Conservation (phyloP, 306 rosid species). For the Carpinus fangiana region DNA sequence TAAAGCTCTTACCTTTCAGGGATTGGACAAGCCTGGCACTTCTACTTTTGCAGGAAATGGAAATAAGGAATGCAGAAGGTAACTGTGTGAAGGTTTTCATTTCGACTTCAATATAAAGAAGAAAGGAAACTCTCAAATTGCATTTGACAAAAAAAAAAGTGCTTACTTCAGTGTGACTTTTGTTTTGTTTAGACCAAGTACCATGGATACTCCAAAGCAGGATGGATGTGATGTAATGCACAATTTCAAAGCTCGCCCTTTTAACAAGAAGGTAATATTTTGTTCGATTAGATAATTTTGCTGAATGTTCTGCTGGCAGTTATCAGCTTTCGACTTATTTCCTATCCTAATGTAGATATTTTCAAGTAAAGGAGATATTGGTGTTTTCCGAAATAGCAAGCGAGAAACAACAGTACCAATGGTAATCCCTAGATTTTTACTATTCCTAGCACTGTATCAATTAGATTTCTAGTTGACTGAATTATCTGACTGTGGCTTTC, state of each 20-base stretch:
- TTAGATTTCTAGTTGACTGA: constrained; percentile 13
- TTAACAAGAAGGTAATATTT: constrained; percentile 71
- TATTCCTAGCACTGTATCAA: constrained; percentile 1
- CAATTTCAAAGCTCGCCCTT: constrained; percentile 74
- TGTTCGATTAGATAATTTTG: not conserved
- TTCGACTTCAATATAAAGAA: not conserved
- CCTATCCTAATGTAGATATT: constrained; percentile 59
- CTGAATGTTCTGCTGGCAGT: not conserved
- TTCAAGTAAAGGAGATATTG: constrained; percentile 86
- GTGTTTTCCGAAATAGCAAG: constrained; percentile 75
- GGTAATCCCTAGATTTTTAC: constrained; percentile 44
- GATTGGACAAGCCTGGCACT: constrained; percentile 42
- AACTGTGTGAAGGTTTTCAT: constrained; percentile 4
- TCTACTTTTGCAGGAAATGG: constrained; percentile 43
- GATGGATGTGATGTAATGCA: constrained; percentile 45
- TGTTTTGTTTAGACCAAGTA: constrained; percentile 56
- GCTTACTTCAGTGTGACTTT: constrained; percentile 28
- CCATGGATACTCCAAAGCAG: constrained; percentile 43
- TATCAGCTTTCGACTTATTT: constrained; percentile 14
- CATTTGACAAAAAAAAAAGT: constrained; percentile 8
- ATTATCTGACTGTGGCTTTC: constrained; percentile 24
- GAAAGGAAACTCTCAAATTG: not conserved
- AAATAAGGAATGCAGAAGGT: constrained; percentile 64
- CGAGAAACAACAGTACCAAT: constrained; percentile 77
- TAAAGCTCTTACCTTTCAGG: constrained; percentile 47